Base-by-base conservation (phyloP, 768 basidiomycete genomes). In the Tephrocybe sp. region DNA sequence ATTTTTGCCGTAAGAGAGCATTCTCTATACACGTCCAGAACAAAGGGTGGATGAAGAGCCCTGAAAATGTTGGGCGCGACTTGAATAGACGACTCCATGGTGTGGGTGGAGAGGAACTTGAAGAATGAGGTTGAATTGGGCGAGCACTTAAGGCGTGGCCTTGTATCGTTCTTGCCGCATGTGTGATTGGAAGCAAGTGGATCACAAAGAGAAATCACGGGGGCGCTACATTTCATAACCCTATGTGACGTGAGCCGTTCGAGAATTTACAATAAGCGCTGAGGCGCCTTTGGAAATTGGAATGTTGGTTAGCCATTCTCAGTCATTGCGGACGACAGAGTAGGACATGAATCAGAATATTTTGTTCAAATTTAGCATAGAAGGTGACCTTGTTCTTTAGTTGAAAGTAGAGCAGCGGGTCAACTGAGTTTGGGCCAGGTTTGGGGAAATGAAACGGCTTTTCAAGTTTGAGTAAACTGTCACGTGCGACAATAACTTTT, bases 21-120 rank as follows among this genome's bases (percentile, higher is more conserved):
- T 25, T 69, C 64, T 12, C 69, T 53, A 45, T 60, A 60, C 4
- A 55, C 51, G 7, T 56, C 58, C 8, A 75, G 68, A 0, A 38
- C 50, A 41, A 79, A 65, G 3, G 56, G 48, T 0, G 62, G 53
- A 18, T 61, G 47, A 12, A 54, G 46, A 0, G 53, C 45, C 11
- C 55, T 56, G 62, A 70, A 77, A 18, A 80, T 38, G 23, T 67
- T 48, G 57, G 74, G 76, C 3, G 51, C 5, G 28, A 76, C 4
- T 32, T 61, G 43, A 63, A 66, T 8, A 56, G 36, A 43, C 54
- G 56, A 51, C 51, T 37, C 48, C 64, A 62, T 63, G 52, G 25
- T 58, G 41, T 15, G 17, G 26, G 37, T 37, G 24, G 39, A 23
- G 9, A 38, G 37, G 42, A 4, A 33, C n/a, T 40, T 11, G 17